A percentile compares a stretch with the other conserved stretches of the same genome.
Conservation (phyloP, 139 green algal genomes). For the Chlorella sp. region DNA sequence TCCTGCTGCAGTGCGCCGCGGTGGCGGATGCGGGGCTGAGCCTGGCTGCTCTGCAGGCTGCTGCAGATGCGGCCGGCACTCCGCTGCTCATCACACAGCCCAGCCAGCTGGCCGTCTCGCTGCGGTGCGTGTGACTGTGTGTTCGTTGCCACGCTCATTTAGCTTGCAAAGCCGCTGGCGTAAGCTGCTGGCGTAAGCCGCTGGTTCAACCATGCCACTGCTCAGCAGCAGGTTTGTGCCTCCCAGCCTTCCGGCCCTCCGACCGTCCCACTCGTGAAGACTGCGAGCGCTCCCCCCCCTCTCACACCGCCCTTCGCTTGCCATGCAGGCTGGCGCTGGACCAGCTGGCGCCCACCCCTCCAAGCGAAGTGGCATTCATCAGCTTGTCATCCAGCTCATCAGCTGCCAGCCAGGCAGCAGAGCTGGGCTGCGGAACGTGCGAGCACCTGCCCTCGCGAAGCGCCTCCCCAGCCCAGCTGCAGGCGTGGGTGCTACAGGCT, state of each 20-base stretch:
- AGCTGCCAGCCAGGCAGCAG: background rate
- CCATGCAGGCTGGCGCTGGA: constrained; percentile 2
- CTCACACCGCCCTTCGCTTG: background rate
- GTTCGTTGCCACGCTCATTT: background rate
- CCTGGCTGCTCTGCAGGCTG: background rate
- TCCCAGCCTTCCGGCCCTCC: background rate
- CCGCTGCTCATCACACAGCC: background rate
- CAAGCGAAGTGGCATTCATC: background rate
- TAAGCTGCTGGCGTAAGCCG: too few relatives aligned
- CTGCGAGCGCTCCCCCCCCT: too few relatives aligned
- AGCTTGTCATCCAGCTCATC: background rate
- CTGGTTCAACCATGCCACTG: background rate
- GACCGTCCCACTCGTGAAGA: background rate
- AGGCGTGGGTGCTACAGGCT: constrained; percentile 5
- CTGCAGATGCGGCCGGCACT: background rate
- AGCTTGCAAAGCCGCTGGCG: too few relatives aligned
- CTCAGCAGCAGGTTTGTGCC: background rate
- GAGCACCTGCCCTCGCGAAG: background rate
- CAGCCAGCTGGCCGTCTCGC: constrained; percentile 6
- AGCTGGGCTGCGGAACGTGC: background rate
- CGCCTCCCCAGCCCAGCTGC: background rate
- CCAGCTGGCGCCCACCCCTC: background rate
- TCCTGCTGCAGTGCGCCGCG: constrained; percentile 32
- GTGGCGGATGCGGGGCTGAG: background rate
- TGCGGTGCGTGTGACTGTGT: background rate